These are phyloP conservation scores for Chlorella vulgaris DNA, from an alignment of 139 green algal species.

Conservation along the genomic window DNA sequence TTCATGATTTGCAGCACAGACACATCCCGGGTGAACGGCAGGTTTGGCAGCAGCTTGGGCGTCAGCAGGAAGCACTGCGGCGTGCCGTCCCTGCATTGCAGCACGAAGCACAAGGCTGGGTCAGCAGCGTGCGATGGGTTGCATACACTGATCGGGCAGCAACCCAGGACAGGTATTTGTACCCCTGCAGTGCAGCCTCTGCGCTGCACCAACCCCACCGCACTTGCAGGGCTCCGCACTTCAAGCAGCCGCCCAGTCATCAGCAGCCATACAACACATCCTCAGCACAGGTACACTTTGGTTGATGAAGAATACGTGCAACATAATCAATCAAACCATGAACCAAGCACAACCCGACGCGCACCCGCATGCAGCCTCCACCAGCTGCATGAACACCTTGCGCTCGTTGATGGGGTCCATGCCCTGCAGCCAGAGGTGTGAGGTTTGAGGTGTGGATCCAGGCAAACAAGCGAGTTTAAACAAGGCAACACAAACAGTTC, in stretches of 20 bases:
- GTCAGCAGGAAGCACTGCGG: conserved; percentile 97
- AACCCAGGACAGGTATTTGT: too few relatives aligned
- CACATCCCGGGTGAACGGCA: conserved; percentile 80
- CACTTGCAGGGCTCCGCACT: too few relatives aligned
- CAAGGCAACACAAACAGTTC: too few relatives aligned
- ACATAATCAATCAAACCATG: not conserved
- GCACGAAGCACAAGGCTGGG: not conserved
- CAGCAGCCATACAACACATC: not conserved
- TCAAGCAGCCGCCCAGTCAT: not conserved
- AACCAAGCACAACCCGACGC: not conserved
- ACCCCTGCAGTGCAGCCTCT: too few relatives aligned
- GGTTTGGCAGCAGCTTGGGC: conserved; percentile 94
- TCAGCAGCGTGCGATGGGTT: too few relatives aligned
- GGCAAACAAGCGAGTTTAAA: too few relatives aligned
- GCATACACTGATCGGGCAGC: too few relatives aligned
- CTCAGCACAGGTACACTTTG: too few relatives aligned
- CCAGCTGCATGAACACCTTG: conserved; percentile 91
- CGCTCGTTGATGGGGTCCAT: conserved; percentile 98
- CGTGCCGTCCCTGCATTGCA: conserved; percentile 49
- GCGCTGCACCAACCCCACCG: too few relatives aligned
- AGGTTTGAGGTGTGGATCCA: too few relatives aligned
- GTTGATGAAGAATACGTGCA: too few relatives aligned
- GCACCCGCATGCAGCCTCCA: conserved; percentile 57
- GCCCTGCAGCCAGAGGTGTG: too few relatives aligned
- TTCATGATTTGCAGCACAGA: conserved; percentile 88